Base-by-base conservation (phyloP, 176 grass and related monocot species). In the Musa schizocarpa region DNA sequence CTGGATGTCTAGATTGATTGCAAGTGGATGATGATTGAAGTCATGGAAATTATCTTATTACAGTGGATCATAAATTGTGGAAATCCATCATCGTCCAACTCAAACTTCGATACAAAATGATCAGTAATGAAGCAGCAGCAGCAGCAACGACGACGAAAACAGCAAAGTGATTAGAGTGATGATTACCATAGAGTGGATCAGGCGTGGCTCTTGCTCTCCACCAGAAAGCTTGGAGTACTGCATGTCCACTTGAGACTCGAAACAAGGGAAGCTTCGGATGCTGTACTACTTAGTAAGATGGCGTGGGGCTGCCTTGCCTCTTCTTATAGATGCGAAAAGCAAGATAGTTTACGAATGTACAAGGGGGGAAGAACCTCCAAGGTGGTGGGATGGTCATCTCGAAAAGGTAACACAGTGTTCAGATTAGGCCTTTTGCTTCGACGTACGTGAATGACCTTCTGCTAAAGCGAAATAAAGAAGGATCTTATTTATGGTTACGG, bases 351-450 rank as follows among this genome's bases (percentile, higher is more conserved):
- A 43, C 8, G 21, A 14, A 49, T 8, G 14, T 72, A 23, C 13
- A 16, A 50, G 19, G 73, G 54, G 73, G 55, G 54, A 61, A 75
- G 17, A 61, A 62, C 54, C 54, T 13, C 20, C 73, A 61, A 59
- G 16, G 13, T 50, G 27, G 56, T 63, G 29, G 5, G 52, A 13
- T 74, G 34, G 50, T 21, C 25, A 25, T 17, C 52, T 27, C 53
- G 23, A 51, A 74, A 74, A 74, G 55, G 71, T 49, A 8, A 16
- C 25, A 34, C 25, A 53, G 1, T 20, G 49, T 72, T 53, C 49
- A 52, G 21, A 52, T 20, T 9, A 21, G 48, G 19, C 49, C 49
- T 24, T 72, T 53, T 72, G 9, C 9, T 13, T 22, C n/a, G 20
- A 72, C 11, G 48, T 12, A 25, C 11, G 20, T 13, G 63, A 7